These are phyloP conservation scores for Lagenidium giganteum DNA, from an alignment of 352 stramenopile genomes.

Conservation along the genomic window DNA sequence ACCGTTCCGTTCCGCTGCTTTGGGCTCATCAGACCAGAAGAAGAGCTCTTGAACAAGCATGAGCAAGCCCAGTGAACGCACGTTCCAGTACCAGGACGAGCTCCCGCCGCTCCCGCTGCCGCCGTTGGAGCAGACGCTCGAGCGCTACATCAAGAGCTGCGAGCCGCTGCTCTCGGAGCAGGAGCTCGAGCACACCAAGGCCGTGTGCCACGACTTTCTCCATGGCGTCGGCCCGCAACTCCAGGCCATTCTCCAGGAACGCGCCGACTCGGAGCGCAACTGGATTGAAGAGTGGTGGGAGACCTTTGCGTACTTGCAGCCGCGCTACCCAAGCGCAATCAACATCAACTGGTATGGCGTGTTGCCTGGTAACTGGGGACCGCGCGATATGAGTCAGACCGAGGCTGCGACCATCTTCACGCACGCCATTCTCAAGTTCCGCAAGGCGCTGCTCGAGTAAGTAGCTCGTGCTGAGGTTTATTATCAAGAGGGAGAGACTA, in stretches of 20 bases:
- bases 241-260: slow-evolving; percentile 85
- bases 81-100: slow-evolving; percentile 79
- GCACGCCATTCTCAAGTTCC: slow-evolving; percentile 88
- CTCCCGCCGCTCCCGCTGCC: slow-evolving; percentile 92
- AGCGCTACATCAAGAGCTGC: slow-evolving; percentile 90
- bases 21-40: too few species aligned
- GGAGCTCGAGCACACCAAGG: slow-evolving; percentile 90
- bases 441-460: slow-evolving; percentile 85
- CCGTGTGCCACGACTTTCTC: slow-evolving; percentile 89
- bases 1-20: too few species aligned
- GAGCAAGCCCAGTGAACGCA: slow-evolving; percentile 36
- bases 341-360: slow-evolving; percentile 99
- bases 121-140: slow-evolving; percentile 90
- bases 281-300: slow-evolving; percentile 97
- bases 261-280: slow-evolving; percentile 79
- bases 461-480: slow-evolving; percentile 15
- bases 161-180: slow-evolving; percentile 82
- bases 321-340: slow-evolving; percentile 92
- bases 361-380: slow-evolving; percentile 89
- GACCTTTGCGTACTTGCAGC: slow-evolving; percentile 94
- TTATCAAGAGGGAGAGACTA: background rate
- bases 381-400: slow-evolving; percentile 89
- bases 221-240: slow-evolving; percentile 85
- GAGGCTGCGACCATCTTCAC: slow-evolving; percentile 86
- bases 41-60: too few species aligned